phyloP scores from a whole-genome alignment of 2,329 filamentous ascomycete species.

The Penicillium italicum region DNA sequence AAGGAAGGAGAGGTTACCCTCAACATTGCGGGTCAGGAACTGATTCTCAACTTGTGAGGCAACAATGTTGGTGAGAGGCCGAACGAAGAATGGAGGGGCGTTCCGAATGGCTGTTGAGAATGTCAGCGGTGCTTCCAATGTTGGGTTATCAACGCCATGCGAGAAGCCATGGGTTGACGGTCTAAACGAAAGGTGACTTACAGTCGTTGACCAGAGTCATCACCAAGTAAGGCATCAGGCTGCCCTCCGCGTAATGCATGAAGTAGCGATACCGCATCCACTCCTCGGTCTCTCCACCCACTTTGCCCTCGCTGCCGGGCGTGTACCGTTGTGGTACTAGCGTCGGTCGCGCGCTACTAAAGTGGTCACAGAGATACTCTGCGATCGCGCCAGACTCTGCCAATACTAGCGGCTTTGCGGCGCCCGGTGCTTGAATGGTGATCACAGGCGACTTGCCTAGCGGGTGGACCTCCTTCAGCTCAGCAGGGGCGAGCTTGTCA shows the following conservation, averaged over 20 bases:
- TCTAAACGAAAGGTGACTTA: slow-evolving; percentile 32
- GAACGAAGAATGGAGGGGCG: slow-evolving; percentile 62
- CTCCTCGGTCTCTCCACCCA: slow-evolving; percentile 57
- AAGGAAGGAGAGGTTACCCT: slow-evolving; percentile 44
- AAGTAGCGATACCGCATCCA: slow-evolving; percentile 64
- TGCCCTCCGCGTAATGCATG: slow-evolving; percentile 83
- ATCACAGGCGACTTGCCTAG: slow-evolving; percentile 84
- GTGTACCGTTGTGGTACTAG: slow-evolving; percentile 52
- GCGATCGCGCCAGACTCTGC: slow-evolving; percentile 79
- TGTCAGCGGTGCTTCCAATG: neutral
- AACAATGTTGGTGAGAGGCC: slow-evolving; percentile 58
- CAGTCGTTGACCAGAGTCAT: slow-evolving; percentile 60
- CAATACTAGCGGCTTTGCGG: slow-evolving; percentile 56
- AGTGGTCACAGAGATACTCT: slow-evolving; percentile 75
- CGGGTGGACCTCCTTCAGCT: slow-evolving; percentile 74
- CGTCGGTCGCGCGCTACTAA: slow-evolving; percentile 40
- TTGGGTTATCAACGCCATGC: neutral
- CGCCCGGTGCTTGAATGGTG: slow-evolving; percentile 53
- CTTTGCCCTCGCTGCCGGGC: slow-evolving; percentile 51
- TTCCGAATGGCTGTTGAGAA: slow-evolving; percentile 18
- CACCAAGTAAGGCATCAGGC: slow-evolving; percentile 69
- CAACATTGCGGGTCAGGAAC: slow-evolving; percentile 42
- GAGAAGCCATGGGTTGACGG: neutral
- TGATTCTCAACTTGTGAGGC: slow-evolving; percentile 43
- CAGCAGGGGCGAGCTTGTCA: slow-evolving; percentile 67